These are phyloP conservation scores for Sporisorium exsertum DNA, from an alignment of 1,284 basidiomycete species.

Conservation along the genomic window DNA sequence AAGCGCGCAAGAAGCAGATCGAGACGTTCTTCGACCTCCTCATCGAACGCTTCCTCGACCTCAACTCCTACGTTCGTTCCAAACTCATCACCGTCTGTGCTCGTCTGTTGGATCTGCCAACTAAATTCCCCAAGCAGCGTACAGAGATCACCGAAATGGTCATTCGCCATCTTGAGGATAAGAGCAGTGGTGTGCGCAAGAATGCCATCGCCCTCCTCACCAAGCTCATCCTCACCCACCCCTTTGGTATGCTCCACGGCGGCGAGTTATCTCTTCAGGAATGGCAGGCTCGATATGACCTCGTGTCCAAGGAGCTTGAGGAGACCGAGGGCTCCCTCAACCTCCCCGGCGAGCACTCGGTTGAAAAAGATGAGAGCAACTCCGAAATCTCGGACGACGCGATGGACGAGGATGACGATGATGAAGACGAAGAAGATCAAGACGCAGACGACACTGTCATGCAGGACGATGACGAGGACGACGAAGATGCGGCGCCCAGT, in stretches of 20 bases:
- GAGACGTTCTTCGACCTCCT: constrained; percentile 84
- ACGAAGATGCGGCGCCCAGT: constrained; percentile 11
- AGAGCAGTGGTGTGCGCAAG: constrained; percentile 87
- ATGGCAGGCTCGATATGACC: constrained; percentile 78
- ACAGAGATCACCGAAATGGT: constrained; percentile 81
- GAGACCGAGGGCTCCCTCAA: constrained; percentile 59
- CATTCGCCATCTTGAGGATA: constrained; percentile 87
- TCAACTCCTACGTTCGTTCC: constrained; percentile 88
- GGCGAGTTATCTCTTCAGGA: constrained; percentile 80
- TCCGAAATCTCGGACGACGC: constrained; percentile 67
- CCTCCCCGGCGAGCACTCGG: constrained; percentile 56
- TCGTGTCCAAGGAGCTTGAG: constrained; percentile 74
- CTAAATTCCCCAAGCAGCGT: constrained; percentile 89
- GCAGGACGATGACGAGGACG: constrained; percentile 27
- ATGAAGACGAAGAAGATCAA: constrained; percentile 37
- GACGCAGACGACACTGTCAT: constrained; percentile 34
- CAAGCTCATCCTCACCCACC: constrained; percentile 86
- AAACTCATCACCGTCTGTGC: constrained; percentile 84
- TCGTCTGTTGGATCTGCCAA: constrained; percentile 77
- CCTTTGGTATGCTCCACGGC: constrained; percentile 86
- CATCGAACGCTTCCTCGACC: constrained; percentile 86
- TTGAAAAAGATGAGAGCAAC: constrained; percentile 69
- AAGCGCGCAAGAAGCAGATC: constrained; percentile 83
- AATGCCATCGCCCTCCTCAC: constrained; percentile 83
- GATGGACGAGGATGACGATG: constrained; percentile 65